Evolutionary conservation across 257 asterid genomes (phyloP).

Genomic region (Cordia subcordata): DNA sequence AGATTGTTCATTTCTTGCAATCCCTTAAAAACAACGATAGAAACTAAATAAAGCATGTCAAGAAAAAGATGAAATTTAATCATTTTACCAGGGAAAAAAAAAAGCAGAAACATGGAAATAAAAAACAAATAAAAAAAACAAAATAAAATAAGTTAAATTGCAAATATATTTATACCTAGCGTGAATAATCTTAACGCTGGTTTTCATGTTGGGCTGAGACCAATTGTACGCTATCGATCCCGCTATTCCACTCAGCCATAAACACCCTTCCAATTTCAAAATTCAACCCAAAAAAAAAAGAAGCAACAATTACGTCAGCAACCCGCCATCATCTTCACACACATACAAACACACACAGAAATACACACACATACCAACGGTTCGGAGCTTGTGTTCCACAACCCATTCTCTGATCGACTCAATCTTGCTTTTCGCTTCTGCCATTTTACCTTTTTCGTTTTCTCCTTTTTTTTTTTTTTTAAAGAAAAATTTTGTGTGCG

Average conservation of each 20-base stretch:
- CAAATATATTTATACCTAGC: slow-evolving; percentile 46
- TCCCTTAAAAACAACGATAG: no score
- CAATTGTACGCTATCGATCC: slow-evolving; percentile 91
- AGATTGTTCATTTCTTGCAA: no score
- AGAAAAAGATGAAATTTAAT: no score
- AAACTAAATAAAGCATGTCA: no score
- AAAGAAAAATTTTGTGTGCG: no score
- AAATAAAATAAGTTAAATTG: neutral
- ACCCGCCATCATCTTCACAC: neutral
- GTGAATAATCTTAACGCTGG: slow-evolving; percentile 86
- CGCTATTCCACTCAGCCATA: slow-evolving; percentile 55
- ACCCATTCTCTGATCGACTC: slow-evolving; percentile 69
- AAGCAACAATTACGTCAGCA: neutral
- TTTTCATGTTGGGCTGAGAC: slow-evolving; percentile 90
- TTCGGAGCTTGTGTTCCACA: slow-evolving; percentile 76
- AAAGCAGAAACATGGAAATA: neutral
- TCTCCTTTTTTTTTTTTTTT: neutral
- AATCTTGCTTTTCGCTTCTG: slow-evolving; percentile 45
- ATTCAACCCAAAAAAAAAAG: neutral
- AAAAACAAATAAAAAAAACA: neutral
- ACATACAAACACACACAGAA: neutral
- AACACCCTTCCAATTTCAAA: slow-evolving; percentile 36
- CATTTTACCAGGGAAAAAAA: neutral
- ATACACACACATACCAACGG: slow-evolving; percentile 47
- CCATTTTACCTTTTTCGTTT: slow-evolving; percentile 25